phyloP scores from a whole-genome alignment of 257 asterid genomes.

The Coffea eugenioides region DNA sequence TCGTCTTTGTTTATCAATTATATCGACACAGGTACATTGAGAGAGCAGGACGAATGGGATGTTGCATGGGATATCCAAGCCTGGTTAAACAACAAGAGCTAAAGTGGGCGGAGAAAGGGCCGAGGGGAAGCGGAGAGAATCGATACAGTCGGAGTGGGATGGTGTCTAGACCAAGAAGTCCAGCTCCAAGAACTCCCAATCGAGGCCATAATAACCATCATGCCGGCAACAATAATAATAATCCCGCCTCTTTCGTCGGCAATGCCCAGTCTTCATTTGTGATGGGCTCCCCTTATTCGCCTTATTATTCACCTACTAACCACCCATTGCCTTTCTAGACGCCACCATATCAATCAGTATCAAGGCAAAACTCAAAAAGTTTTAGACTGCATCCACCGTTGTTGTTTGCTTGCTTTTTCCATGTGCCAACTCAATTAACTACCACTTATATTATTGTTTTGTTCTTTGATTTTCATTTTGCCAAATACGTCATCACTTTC shows the following conservation, averaged over 20 bases:
- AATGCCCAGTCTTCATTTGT: constrained; percentile 45
- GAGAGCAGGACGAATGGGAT: constrained; percentile 60
- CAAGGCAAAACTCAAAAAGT: not conserved
- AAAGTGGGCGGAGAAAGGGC: constrained; percentile 80
- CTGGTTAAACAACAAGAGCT: constrained; percentile 69
- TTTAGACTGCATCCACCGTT: not conserved
- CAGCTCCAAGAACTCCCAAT: constrained; percentile 32
- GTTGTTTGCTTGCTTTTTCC: not conserved
- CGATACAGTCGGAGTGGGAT: constrained; percentile 36
- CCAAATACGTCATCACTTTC: not conserved
- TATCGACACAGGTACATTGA: constrained; percentile 50
- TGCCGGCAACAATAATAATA: not conserved
- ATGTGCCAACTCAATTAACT: not conserved
- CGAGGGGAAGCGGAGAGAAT: constrained; percentile 51
- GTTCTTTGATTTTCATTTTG: constrained; percentile 19
- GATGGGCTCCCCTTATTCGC: constrained; percentile 51
- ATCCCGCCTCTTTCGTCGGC: constrained; percentile 6
- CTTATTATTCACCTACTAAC: constrained; percentile 33
- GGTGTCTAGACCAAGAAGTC: constrained; percentile 47
- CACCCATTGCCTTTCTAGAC: constrained; percentile 56
- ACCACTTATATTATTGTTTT: constrained; percentile 7
- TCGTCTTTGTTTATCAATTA: not conserved
- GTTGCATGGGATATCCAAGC: constrained; percentile 64
- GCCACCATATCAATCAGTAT: not conserved
- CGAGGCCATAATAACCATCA: not conserved